Evolutionary conservation across 139 green algal species (phyloP).

Genomic region (Nannochloris sp.): DNA sequence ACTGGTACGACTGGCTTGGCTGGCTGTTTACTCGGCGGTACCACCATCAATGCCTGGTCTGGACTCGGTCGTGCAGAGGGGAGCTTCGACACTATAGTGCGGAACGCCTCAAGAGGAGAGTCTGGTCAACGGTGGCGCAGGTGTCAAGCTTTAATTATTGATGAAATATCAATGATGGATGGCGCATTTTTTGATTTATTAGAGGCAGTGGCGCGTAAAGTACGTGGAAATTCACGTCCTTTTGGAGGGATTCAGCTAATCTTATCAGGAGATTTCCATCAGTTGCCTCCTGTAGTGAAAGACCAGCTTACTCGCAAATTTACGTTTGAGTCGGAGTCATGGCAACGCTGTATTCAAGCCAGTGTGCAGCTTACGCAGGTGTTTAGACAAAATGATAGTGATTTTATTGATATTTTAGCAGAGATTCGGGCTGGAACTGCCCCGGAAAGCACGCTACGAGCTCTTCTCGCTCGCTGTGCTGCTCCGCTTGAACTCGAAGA

Average conservation of each 20-base stretch:
- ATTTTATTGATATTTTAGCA: conserved; percentile 53
- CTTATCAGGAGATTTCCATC: conserved; percentile 62
- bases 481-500: conserved; percentile 35
- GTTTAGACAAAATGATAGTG: conserved; percentile 45
- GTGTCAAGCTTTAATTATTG: conserved; percentile 40
- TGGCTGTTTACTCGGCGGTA: conserved; percentile 39
- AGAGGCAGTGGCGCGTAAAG: conserved; percentile 25
- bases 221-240: conserved; percentile 19
- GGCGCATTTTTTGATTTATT: conserved; percentile 40
- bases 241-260: conserved; percentile 71
- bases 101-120: conserved; percentile 3
- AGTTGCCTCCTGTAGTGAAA: conserved; percentile 57
- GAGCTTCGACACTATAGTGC: conserved; percentile 17
- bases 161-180: conserved; percentile 61
- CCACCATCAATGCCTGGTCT: conserved; percentile 53
- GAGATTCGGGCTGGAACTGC: conserved; percentile 33
- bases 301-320: conserved; percentile 26
- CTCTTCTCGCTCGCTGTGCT: conserved; percentile 21
- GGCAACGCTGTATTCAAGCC: conserved; percentile 32
- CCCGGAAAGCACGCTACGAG: conserved; percentile 1
- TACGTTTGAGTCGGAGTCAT: conserved; percentile 48
- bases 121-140: conserved; percentile 29
- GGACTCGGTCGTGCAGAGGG: conserved; percentile 34
- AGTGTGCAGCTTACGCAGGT: conserved; percentile 45
- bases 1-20: conserved; percentile 39